A percentile compares a stretch with the other conserved stretches of the same genome.
Conservation (phyloP, 495 filamentous ascomycete species). For the Penicillium daleae region DNA sequence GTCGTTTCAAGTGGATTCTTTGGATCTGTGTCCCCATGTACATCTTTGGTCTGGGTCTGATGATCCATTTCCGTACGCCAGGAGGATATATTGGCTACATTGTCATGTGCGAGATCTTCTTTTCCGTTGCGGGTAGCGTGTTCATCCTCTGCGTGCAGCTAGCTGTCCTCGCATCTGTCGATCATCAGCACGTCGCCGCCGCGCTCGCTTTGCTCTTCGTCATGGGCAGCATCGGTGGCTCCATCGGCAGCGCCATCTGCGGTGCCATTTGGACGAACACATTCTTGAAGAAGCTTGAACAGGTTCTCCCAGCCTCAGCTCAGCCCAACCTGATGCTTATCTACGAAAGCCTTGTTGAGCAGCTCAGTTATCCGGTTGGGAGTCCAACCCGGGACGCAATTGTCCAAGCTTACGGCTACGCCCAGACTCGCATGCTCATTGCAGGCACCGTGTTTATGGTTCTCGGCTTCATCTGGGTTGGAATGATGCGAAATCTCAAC, state of each 20-base stretch:
- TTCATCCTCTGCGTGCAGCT: conserved; percentile 67
- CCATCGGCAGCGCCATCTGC: conserved; percentile 63
- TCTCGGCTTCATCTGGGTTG: conserved; percentile 39
- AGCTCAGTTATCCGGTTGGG: conserved; percentile 57
- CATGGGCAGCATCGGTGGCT: conserved; percentile 65
- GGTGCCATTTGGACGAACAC: conserved; percentile 69
- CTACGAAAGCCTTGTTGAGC: conserved; percentile 49
- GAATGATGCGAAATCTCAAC: conserved; percentile 25
- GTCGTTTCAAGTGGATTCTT: conserved; percentile 55
- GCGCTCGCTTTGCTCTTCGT: conserved; percentile 66
- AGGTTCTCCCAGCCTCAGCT: conserved; percentile 56
- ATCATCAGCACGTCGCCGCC: conserved; percentile 68
- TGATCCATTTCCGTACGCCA: conserved; percentile 69
- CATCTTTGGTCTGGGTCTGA: conserved; percentile 59
- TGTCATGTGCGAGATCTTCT: conserved; percentile 75
- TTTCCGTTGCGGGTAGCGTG: conserved; percentile 62
- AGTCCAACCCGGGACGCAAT: conserved; percentile 55
- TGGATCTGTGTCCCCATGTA: conserved; percentile 56
- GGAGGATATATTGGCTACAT: conserved; percentile 64
- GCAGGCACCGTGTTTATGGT: conserved; percentile 37
- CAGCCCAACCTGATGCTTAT: conserved; percentile 48
- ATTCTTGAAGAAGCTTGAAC: conserved; percentile 54
- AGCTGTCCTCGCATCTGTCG: conserved; percentile 65
- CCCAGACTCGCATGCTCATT: conserved; percentile 42
- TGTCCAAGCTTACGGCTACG: conserved; percentile 55